phyloP scores from a whole-genome alignment of 805 yeast genomes.

The Osmozyma mogii region DNA sequence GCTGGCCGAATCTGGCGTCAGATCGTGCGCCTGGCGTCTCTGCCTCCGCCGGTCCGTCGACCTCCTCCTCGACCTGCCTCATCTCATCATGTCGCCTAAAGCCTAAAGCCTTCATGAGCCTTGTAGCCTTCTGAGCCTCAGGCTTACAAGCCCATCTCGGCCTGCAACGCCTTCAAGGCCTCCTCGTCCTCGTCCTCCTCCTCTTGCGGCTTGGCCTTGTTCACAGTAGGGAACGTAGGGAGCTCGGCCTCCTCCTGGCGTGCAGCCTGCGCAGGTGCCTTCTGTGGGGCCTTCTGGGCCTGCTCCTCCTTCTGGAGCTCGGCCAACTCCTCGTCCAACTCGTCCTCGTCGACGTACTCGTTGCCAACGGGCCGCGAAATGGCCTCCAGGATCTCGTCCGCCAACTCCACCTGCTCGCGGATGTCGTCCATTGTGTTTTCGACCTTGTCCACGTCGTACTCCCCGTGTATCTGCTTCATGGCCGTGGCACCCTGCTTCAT shows the following conservation, averaged over 20 bases:
- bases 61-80: too few species aligned
- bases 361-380: constrained; percentile 87
- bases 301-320: constrained; percentile 77
- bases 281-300: constrained; percentile 32
- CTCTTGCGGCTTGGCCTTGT: constrained; percentile 32
- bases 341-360: constrained; percentile 82
- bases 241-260: constrained; percentile 24
- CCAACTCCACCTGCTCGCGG: constrained; percentile 90
- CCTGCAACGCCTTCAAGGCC: constrained; percentile 73
- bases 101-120: too few species aligned
- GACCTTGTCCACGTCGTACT: constrained; percentile 91
- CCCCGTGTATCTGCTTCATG: constrained; percentile 93
- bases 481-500: constrained; percentile 98
- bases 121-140: too few species aligned
- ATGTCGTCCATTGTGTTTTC: constrained; percentile 98
- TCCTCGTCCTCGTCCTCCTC: constrained; percentile 76
- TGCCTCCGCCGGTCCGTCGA: too few species aligned
- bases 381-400: constrained; percentile 94
- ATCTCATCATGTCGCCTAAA: too few species aligned
- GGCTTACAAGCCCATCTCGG: constrained; percentile 73
- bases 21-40: too few species aligned
- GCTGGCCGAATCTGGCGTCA: too few species aligned
- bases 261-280: constrained; percentile 6
- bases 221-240: constrained; percentile 40
- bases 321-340: constrained; percentile 89